Evolutionary conservation across 371 early-diverging fungal species (phyloP).

Genomic region (Rhizopus sp.): DNA sequence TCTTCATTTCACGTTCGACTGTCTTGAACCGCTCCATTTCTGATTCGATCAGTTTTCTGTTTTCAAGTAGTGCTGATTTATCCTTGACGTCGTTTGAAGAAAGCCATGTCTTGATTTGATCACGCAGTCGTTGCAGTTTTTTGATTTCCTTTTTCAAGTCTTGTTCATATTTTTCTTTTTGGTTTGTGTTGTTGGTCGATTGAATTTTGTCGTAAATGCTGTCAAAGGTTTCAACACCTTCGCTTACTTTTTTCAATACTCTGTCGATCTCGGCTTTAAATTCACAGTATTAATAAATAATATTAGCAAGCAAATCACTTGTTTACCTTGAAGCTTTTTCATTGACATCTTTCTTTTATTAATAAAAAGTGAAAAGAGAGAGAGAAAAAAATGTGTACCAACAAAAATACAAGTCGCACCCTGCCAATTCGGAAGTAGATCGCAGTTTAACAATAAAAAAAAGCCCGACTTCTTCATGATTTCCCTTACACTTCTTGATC

Average conservation of each 20-base stretch:
- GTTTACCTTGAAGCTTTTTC: slow-evolving; percentile 27
- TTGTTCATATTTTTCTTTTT: slow-evolving; percentile 95
- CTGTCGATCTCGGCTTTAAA: slow-evolving; percentile 62
- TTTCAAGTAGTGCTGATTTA: slow-evolving; percentile 86
- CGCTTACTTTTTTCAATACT: slow-evolving; percentile 92
- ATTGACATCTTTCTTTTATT: slow-evolving; percentile 17
- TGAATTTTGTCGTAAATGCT: slow-evolving; percentile 88
- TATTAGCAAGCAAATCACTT: neutral
- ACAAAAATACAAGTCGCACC: neutral
- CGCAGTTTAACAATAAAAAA: neutral
- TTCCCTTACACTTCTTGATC: too few relatives aligned
- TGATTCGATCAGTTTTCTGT: slow-evolving; percentile 92
- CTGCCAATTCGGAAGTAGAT: neutral
- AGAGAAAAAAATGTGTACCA: neutral
- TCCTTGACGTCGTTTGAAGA: slow-evolving; percentile 94
- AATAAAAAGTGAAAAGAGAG: neutral
- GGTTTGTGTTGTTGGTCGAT: slow-evolving; percentile 76
- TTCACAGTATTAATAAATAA: neutral
- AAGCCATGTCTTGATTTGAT: slow-evolving; percentile 97
- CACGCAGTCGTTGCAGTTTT: slow-evolving; percentile 93
- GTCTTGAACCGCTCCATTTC: slow-evolving; percentile 99
- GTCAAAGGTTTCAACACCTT: slow-evolving; percentile 96
- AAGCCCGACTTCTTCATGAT: neutral
- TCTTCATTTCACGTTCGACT: slow-evolving; percentile 97
- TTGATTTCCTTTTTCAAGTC: slow-evolving; percentile 98